Evolutionary conservation across 1,139 yeast species (phyloP).

Genomic region (Zygosaccharomyces pseudobailii): DNA sequence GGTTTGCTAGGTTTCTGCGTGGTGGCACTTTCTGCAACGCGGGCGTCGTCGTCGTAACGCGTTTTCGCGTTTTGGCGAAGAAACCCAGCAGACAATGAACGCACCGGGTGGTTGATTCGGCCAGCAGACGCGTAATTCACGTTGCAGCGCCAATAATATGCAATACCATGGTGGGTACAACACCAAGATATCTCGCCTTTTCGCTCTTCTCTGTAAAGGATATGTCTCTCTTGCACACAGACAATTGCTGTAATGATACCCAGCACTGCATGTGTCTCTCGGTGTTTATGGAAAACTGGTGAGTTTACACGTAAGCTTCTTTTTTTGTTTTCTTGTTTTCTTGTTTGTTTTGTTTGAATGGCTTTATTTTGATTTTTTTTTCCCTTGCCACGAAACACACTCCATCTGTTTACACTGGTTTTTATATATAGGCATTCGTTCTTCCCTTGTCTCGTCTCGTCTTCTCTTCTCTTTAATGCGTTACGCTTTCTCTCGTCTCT

Average conservation of each 20-base stretch:
- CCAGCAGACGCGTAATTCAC: too few species aligned
- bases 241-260: too few species aligned
- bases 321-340: neutral
- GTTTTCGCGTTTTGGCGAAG: too few species aligned
- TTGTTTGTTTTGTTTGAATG: neutral
- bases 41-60: too few species aligned
- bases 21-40: too few species aligned
- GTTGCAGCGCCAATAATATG: too few species aligned
- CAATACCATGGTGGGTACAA: too few species aligned
- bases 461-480: neutral
- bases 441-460: neutral
- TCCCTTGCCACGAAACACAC: neutral
- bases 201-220: too few species aligned
- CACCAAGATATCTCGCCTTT: too few species aligned
- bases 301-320: neutral
- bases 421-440: neutral
- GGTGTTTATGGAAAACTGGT: neutral
- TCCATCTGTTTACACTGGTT: neutral
- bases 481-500: neutral
- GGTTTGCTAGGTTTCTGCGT: too few species aligned
- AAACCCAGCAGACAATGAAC: too few species aligned
- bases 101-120: too few species aligned
- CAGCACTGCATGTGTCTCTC: neutral
- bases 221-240: neutral
- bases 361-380: neutral